These are phyloP conservation scores for Striga hermonthica DNA, from an alignment of 305 asterid genomes.

Conservation along the genomic window DNA sequence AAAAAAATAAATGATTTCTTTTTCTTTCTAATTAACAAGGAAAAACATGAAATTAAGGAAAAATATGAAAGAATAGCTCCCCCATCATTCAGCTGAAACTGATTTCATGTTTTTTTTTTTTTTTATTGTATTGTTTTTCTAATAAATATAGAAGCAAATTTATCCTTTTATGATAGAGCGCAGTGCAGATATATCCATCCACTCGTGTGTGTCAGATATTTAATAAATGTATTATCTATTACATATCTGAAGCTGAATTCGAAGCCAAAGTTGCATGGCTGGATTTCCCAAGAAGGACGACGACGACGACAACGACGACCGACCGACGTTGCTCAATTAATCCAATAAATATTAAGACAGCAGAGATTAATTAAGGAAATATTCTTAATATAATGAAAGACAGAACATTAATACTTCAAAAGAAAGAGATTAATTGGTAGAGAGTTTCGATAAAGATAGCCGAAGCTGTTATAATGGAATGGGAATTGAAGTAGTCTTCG, in stretches of 20 bases:
- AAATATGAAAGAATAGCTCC: too few species aligned
- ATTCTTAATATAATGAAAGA: slow-evolving; percentile 1
- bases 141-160: not conserved
- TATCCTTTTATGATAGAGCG: slow-evolving; percentile 29
- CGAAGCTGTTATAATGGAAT: slow-evolving; percentile 57
- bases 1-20: too few species aligned
- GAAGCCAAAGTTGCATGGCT: slow-evolving; percentile 50
- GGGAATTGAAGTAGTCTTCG: slow-evolving; percentile 73
- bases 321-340: slow-evolving; percentile 12
- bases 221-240: slow-evolving; percentile 34
- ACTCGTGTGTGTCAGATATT: slow-evolving; percentile 71
- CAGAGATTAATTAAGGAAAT: not conserved
- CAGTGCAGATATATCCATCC: slow-evolving; percentile 45
- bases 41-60: too few species aligned
- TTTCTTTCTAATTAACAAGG: too few species aligned
- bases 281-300: slow-evolving; percentile 44
- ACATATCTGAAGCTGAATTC: slow-evolving; percentile 42
- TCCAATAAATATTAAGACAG: not conserved
- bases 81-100: too few species aligned
- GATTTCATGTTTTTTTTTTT: too few species aligned
- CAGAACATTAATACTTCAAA: slow-evolving; percentile 19
- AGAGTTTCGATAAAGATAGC: slow-evolving; percentile 85
- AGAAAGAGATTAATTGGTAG: slow-evolving; percentile 49
- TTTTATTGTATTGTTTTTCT: too few species aligned
- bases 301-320: too few species aligned